Evolutionary conservation across 306 rosid genomes (phyloP).

Genomic region (Citrullus colocynthis): DNA sequence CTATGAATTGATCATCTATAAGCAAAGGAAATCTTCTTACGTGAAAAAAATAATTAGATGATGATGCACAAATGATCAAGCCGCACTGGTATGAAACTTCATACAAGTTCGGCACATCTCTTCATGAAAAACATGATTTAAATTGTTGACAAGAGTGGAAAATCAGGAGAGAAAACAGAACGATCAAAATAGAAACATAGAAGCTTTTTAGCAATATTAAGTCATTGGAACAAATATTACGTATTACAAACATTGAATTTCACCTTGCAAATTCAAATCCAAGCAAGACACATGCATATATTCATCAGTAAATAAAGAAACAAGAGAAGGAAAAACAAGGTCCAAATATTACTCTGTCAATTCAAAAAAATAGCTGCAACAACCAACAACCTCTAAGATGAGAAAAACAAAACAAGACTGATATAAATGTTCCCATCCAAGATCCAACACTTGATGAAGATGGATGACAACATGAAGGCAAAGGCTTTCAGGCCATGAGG

Average conservation of each 20-base stretch:
- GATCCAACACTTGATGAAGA: background rate
- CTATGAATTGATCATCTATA: background rate
- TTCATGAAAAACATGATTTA: background rate
- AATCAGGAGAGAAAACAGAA: background rate
- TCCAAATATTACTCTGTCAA: background rate
- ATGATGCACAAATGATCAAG: background rate
- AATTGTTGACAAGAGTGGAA: background rate
- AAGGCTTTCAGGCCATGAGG: background rate
- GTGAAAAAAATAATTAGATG: background rate
- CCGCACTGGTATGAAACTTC: background rate
- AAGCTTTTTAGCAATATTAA: background rate
- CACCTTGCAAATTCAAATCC: background rate
- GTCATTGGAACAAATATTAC: background rate
- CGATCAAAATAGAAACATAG: background rate
- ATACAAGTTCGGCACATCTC: background rate
- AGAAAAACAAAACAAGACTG: background rate
- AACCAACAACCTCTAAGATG: background rate
- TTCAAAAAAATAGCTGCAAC: background rate
- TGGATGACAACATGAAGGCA: background rate
- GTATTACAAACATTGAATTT: background rate
- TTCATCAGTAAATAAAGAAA: background rate
- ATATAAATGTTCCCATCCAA: background rate
- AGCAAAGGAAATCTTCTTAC: background rate
- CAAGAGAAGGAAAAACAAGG: background rate
- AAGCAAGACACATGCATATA: background rate